A percentile compares a stretch with the other conserved stretches of the same genome.
Evolutionary conservation across 306 rosid genomes (phyloP).

Genomic region (Acmispon strigosus): DNA sequence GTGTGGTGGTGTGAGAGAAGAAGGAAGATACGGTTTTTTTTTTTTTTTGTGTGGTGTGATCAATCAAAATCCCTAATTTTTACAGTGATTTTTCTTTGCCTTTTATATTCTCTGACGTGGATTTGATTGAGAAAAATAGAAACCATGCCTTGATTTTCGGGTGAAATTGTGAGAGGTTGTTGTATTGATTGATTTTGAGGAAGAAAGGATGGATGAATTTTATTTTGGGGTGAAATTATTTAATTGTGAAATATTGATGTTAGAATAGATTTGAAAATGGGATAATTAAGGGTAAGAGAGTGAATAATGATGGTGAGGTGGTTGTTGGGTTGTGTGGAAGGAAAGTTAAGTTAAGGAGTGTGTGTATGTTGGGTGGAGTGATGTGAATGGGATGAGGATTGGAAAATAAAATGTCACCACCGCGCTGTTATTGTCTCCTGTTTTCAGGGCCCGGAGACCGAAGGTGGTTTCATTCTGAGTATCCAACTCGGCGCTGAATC

Average conservation of each 20-base stretch:
- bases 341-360: no score
- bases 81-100: neutral
- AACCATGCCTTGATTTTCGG: neutral
- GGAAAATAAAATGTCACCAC: neutral
- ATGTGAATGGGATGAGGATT: neutral
- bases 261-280: no score
- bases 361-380: no score
- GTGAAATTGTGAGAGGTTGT: neutral
- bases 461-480: neutral
- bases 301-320: no score
- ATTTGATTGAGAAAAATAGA: neutral
- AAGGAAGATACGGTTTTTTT: no score
- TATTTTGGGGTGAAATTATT: no score
- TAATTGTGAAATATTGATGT: no score
- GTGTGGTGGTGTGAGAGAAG: neutral
- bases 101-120: neutral
- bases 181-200: neutral
- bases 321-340: no score
- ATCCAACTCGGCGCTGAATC: slow-evolving; percentile 53
- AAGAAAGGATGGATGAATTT: neutral
- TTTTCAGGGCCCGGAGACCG: neutral
- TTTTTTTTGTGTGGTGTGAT: neutral
- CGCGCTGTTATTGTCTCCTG: neutral
- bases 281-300: no score
- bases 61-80: neutral